A percentile compares a stretch with the other conserved stretches of the same genome.
Evolutionary conservation across 768 basidiomycete genomes (phyloP).

Genomic region (Boletus sp.): DNA sequence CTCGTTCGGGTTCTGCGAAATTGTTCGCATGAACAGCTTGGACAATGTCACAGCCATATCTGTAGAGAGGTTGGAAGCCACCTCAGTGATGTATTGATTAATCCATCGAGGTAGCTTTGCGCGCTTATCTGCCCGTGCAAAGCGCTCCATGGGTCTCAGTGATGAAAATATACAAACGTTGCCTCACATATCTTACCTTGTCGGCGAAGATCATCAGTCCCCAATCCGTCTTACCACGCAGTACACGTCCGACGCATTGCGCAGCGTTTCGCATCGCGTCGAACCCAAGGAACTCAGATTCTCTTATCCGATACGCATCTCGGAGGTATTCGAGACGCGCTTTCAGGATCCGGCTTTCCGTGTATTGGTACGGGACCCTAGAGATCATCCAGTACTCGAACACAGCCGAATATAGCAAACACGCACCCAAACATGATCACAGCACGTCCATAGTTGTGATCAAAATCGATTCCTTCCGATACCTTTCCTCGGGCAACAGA

Average conservation of each 20-base stretch:
- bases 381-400: constrained; percentile 1
- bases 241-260: constrained; percentile 95
- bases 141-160: constrained; percentile 55
- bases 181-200: constrained; percentile 57
- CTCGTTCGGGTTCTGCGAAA: constrained; percentile 96
- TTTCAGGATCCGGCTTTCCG: constrained; percentile 95
- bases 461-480: constrained; percentile 99
- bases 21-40: constrained; percentile 97
- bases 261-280: constrained; percentile 99
- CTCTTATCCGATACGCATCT: constrained; percentile 97
- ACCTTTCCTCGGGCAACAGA: constrained; percentile 99
- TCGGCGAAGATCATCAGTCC: constrained; percentile 99
- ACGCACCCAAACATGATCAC: constrained; percentile 98
- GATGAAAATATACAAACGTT: neutral
- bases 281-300: constrained; percentile 98
- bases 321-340: constrained; percentile 96
- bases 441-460: constrained; percentile 98
- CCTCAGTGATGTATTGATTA: constrained; percentile 99
- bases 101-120: constrained; percentile 98
- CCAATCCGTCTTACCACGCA: constrained; percentile 99
- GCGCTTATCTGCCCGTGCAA: constrained; percentile 89
- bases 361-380: constrained; percentile 96
- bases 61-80: constrained; percentile 94
- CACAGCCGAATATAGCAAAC: neutral
- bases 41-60: constrained; percentile 96